Evolutionary conservation across 768 basidiomycete genomes (phyloP).

Genomic region (Gloeophyllum trabeum): DNA sequence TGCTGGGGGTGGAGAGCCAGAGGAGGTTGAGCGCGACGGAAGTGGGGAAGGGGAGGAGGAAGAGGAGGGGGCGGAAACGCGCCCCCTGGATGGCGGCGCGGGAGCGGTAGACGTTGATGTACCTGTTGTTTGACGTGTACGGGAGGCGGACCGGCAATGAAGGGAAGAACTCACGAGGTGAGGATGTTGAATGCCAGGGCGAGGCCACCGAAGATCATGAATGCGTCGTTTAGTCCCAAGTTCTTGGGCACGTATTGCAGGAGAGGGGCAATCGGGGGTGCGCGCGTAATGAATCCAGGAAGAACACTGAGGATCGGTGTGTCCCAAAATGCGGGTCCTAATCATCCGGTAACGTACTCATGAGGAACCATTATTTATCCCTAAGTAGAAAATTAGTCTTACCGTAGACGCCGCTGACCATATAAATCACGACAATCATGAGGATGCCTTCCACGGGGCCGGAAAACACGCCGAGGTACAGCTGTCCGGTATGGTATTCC

Average conservation of each 20-base stretch:
- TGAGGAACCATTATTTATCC: too few species aligned
- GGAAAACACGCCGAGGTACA: conserved; percentile 88
- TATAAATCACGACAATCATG: conserved; percentile 67
- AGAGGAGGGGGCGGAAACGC: conserved; percentile 46
- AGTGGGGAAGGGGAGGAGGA: conserved; percentile 71
- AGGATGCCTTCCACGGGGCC: conserved; percentile 96
- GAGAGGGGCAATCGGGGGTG: conserved; percentile 37
- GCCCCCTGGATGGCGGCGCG: conserved; percentile 29
- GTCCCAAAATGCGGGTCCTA: conserved; percentile 83
- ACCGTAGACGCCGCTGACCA: conserved; percentile 72
- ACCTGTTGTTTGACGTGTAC: conserved; percentile 33
- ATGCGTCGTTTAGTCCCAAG: conserved; percentile 75
- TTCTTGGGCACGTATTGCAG: conserved; percentile 42
- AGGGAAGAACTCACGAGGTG: conserved; percentile 33
- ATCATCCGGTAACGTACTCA: too few species aligned
- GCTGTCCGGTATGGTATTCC: conserved; percentile 83
- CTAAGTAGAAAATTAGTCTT: conserved; percentile 12
- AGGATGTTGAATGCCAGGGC: conserved; percentile 74
- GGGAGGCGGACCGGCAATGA: not conserved
- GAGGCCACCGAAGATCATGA: conserved; percentile 73
- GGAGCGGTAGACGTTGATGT: conserved; percentile 69
- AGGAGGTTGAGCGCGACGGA: conserved; percentile 61
- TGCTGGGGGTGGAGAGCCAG: conserved; percentile 70
- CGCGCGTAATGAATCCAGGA: conserved; percentile 39
- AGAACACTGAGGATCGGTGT: conserved; percentile 48